Conservation (phyloP, 2,329 filamentous ascomycete genomes). For the Arthrinium puccinioides region DNA sequence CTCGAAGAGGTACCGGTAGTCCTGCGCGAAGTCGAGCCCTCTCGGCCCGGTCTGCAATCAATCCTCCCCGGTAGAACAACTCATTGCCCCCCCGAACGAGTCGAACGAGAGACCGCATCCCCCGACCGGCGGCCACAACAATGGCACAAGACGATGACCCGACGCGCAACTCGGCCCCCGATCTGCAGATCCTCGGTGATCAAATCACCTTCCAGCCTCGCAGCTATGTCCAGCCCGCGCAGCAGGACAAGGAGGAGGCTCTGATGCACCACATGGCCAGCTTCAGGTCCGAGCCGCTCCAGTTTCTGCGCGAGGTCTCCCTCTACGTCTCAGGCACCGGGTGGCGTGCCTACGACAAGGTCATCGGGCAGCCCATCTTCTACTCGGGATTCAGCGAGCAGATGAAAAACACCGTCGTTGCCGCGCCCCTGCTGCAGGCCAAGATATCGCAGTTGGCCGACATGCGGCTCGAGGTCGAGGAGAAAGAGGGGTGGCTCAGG, state of each 20-base stretch:
- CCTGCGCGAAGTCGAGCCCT: no score
- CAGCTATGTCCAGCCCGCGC: conserved; percentile 50
- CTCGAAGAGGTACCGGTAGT: no score
- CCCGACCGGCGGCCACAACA: conserved; percentile 8
- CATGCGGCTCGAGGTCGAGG: conserved; percentile 67
- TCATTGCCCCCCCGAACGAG: no score
- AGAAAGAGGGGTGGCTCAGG: conserved; percentile 62
- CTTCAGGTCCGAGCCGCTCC: conserved; percentile 65
- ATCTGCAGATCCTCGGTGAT: conserved; percentile 69
- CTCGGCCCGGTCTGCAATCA: no score
- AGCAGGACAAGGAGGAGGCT: conserved; percentile 56
- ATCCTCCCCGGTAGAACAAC: no score
- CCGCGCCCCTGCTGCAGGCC: conserved; percentile 63
- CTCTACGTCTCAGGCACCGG: conserved; percentile 88
- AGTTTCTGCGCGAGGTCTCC: conserved; percentile 87
- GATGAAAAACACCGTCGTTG: conserved; percentile 74
- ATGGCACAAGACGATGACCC: conserved; percentile 34
- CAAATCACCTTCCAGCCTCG: conserved; percentile 68
- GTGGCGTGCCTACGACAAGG: conserved; percentile 89
- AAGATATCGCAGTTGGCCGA: conserved; percentile 74
- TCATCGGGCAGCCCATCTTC: conserved; percentile 88
- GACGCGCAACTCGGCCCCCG: conserved; percentile 54
- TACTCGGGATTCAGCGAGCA: conserved; percentile 87
- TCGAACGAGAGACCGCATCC: no score
- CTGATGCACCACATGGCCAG: conserved; percentile 79